Percentiles rank a stretch among this genome's conserved stretches.
Evolutionary conservation across 352 stramenopile genomes (phyloP).

Genomic region (Blastocystis sp.): DNA sequence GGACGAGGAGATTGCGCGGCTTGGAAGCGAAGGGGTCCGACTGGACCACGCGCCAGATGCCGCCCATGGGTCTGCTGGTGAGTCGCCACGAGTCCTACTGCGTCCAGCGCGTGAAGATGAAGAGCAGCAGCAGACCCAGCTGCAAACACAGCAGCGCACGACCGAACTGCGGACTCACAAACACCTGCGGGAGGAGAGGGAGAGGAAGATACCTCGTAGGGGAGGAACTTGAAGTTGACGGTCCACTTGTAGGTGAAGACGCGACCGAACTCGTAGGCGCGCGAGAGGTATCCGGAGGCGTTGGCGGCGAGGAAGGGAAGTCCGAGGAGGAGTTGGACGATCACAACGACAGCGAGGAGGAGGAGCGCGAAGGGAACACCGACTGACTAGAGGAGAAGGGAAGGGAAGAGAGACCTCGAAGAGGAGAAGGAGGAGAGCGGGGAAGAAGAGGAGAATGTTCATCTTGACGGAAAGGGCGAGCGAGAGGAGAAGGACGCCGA

Average conservation of each 20-base stretch:
- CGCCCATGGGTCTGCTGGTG: slow-evolving; percentile 26
- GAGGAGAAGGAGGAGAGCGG: slow-evolving; percentile 84
- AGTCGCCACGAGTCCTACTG: not conserved
- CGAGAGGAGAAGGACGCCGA: slow-evolving; percentile 74
- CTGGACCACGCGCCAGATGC: slow-evolving; percentile 42
- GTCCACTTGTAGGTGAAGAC: slow-evolving; percentile 97
- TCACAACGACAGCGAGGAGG: slow-evolving; percentile 78
- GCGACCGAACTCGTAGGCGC: slow-evolving; percentile 89
- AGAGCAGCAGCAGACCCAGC: slow-evolving; percentile 57
- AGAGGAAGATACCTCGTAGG: slow-evolving; percentile 62
- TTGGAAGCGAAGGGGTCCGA: slow-evolving; percentile 38
- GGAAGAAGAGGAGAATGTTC: slow-evolving; percentile 93
- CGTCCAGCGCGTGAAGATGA: slow-evolving; percentile 55
- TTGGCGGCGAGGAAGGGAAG: slow-evolving; percentile 85
- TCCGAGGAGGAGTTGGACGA: slow-evolving; percentile 79
- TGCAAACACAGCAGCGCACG: slow-evolving; percentile 63
- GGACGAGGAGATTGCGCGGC: slow-evolving; percentile 33
- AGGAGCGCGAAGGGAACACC: slow-evolving; percentile 70
- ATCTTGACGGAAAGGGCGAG: slow-evolving; percentile 94
- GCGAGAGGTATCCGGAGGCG: slow-evolving; percentile 82
- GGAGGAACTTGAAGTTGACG: slow-evolving; percentile 89
- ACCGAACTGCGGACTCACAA: slow-evolving; percentile 66
- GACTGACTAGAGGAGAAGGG: slow-evolving; percentile 60
- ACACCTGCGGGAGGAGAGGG: slow-evolving; percentile 60
- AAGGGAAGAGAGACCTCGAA: slow-evolving; percentile 65